These are phyloP conservation scores for Kwoniella botswanensis DNA, from an alignment of 768 basidiomycete species.

Conservation along the genomic window DNA sequence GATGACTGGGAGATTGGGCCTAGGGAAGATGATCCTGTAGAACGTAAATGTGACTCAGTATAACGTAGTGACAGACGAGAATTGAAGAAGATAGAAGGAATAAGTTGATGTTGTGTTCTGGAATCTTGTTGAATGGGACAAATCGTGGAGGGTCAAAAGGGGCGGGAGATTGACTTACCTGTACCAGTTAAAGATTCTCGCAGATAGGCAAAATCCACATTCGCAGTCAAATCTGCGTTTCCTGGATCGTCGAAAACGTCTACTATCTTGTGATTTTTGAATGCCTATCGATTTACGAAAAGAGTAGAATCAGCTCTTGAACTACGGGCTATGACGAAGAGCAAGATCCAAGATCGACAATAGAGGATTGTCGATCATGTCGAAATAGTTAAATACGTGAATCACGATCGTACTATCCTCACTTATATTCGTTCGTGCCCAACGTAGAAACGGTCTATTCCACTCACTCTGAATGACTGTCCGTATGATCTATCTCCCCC, in stretches of 20 bases:
- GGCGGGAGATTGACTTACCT: constrained; percentile 62
- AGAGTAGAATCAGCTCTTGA: too few relatives aligned
- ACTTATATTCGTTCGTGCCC: not conserved
- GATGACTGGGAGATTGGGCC: constrained; percentile 75
- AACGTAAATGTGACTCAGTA: constrained; percentile 2
- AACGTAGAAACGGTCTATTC: not conserved
- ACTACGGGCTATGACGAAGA: not conserved
- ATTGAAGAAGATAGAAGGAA: not conserved
- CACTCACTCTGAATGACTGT: constrained; percentile 78
- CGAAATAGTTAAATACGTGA: not conserved
- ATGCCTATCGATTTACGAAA: constrained; percentile 66
- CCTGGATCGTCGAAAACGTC: constrained; percentile 85
- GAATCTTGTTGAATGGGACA: not conserved
- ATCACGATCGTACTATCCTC: not conserved
- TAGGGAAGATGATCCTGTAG: constrained; percentile 61
- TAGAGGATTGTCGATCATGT: too few relatives aligned
- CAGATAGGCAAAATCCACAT: constrained; percentile 92
- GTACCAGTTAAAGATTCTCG: constrained; percentile 73
- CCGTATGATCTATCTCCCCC: constrained; percentile 73
- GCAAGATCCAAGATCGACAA: not conserved
- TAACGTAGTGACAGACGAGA: not conserved
- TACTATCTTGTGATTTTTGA: constrained; percentile 82
- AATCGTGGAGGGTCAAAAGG: not conserved
- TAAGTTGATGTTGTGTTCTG: not conserved
- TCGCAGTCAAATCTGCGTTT: constrained; percentile 88